These are phyloP conservation scores for Cercospora nicotianae DNA, from an alignment of 2,329 filamentous ascomycete species.

Conservation along the genomic window DNA sequence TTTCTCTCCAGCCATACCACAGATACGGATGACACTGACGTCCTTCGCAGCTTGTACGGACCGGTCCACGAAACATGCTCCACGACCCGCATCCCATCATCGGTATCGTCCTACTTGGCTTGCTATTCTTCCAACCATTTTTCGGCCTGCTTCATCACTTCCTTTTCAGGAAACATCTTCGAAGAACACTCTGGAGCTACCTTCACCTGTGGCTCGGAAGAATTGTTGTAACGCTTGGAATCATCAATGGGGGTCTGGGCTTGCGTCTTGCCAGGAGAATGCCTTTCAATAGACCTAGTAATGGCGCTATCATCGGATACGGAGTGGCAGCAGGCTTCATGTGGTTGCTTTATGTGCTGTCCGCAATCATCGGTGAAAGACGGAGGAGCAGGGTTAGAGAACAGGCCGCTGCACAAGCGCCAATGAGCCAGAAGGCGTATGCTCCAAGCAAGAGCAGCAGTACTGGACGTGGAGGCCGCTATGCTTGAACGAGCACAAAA, in stretches of 20 bases:
- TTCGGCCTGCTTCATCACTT: constrained; percentile 56
- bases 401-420: constrained; percentile 3
- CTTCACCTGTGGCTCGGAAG: constrained; percentile 58
- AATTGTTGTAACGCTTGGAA: constrained; percentile 52
- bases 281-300: constrained; percentile 28
- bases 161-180: constrained; percentile 51
- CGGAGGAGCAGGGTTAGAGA: constrained; percentile 15
- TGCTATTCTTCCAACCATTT: constrained; percentile 57
- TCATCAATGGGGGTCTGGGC: constrained; percentile 59
- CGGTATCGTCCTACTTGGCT: constrained; percentile 52
- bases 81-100: constrained; percentile 54
- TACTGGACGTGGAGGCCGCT: constrained; percentile 1
- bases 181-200: constrained; percentile 50
- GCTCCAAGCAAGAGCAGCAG: constrained; percentile 16
- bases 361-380: constrained; percentile 28
- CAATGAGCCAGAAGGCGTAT: constrained; percentile 17
- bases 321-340: constrained; percentile 52
- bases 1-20: neutral
- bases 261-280: constrained; percentile 50
- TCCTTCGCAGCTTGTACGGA: constrained; percentile 26
- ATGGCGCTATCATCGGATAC: constrained; percentile 50
- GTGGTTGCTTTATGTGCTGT: constrained; percentile 44
- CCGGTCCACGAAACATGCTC: constrained; percentile 34
- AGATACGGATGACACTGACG: constrained; percentile 35
- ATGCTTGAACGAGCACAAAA: neutral